Base-by-base conservation (phyloP, 768 basidiomycete genomes). In the Leccinum fibrillosum region DNA sequence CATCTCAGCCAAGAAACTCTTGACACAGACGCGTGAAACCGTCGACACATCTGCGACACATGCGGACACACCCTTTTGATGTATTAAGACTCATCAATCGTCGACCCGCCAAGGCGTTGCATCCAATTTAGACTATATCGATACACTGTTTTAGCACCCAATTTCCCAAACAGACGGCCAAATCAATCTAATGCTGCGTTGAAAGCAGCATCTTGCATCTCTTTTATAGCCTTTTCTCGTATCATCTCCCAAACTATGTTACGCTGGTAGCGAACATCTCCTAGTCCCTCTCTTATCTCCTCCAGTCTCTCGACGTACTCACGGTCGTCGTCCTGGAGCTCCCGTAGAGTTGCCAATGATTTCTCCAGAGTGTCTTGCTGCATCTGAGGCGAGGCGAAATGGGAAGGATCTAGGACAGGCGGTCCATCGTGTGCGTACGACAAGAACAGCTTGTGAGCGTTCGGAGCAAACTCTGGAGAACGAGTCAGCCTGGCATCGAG, bases 271-370 rank as follows among this genome's bases (percentile, higher is more conserved):
- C 85, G 77, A 30, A 89, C 82, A 62, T 89, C 86, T 5, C 92
- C 92, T 55, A 94, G 70, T 2, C 85, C 84, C 63, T 94, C 90
- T 54, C 92, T 75, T 54, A 94, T 90, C 69, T 94, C 92, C 65
- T 89, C 83, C 54, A 94, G 72, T 26, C 92, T 82, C 66, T 93
- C 92, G 5, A 89, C 85, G 67, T 94, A 94, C 71, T 94, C 92
- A 48, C 90, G 78, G 5, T 88, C 89, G 64, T 94, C 92, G 66
- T 94, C 92, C 63, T 90, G 88, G 21, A 94, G 76, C 63, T 94
- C 92, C 53, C 88, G 83, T 53, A 94, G 73, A 2, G 83, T 80
- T 15, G 86, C 82, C 37, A 93, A 64, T 13, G 87, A 85, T 68
- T 90, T 92, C 67, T 92, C 90, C 55, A 94, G 69, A 13, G 76